Percentiles rank a stretch among this genome's conserved stretches.
phyloP scores from a whole-genome alignment of 2,329 filamentous ascomycete species.

The Clonostachys sp. region DNA sequence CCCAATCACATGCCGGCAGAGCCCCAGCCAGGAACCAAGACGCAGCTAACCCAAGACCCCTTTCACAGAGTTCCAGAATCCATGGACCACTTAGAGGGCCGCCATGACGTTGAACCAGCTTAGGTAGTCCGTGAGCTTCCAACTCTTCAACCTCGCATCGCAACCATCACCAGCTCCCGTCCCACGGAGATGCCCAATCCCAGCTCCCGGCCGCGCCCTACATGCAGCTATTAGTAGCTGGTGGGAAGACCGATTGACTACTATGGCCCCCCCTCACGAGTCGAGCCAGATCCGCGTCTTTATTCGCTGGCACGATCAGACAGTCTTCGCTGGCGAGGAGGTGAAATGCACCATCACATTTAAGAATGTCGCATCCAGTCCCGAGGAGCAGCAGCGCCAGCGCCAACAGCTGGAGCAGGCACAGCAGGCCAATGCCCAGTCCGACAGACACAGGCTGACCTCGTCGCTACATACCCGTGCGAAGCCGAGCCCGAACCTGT shows the following conservation, averaged over 20 bases:
- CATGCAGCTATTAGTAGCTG: too few species aligned
- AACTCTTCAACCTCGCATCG: too few species aligned
- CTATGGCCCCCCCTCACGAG: slow-evolving; percentile 41
- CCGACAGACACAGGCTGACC: slow-evolving; percentile 28
- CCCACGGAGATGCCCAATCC: too few species aligned
- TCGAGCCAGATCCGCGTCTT: slow-evolving; percentile 83
- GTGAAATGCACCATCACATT: slow-evolving; percentile 96
- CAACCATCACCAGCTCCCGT: too few species aligned
- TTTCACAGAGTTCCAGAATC: too few species aligned
- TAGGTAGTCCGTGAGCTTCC: too few species aligned
- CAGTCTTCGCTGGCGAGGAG: slow-evolving; percentile 94
- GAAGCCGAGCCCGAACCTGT: slow-evolving; percentile 37
- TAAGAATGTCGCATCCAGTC: slow-evolving; percentile 67
- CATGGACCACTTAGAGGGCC: too few species aligned
- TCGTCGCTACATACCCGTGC: slow-evolving; percentile 36
- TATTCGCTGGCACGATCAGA: slow-evolving; percentile 89
- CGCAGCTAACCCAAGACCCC: too few species aligned
- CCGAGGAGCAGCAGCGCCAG: slow-evolving; percentile 20
- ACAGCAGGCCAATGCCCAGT: slow-evolving; percentile 10
- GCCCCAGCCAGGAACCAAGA: too few species aligned
- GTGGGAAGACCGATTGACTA: slow-evolving; percentile 8
- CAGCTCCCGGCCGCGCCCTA: too few species aligned
- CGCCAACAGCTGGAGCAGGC: slow-evolving; percentile 13
- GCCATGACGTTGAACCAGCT: too few species aligned
- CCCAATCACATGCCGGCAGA: too few species aligned